phyloP scores from a whole-genome alignment of 2,329 filamentous ascomycete genomes.

The Xylariaceae sp. region DNA sequence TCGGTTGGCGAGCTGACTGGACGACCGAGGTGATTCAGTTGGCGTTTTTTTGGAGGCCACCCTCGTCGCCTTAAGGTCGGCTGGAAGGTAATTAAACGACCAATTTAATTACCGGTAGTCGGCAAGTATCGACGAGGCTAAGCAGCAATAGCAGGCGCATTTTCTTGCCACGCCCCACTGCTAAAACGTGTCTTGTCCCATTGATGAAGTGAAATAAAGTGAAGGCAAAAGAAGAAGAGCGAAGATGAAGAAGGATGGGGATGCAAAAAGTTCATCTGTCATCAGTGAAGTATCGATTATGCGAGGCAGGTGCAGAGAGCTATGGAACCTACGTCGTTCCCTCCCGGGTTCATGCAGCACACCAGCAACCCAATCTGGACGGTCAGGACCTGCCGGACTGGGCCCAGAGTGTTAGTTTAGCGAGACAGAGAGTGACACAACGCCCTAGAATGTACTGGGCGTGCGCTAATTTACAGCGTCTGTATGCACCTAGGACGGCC shows the following conservation, averaged over 20 bases:
- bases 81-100: neutral
- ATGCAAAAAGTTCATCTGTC: neutral
- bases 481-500: no score
- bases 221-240: neutral
- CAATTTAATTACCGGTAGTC: neutral
- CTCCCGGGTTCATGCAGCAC: neutral
- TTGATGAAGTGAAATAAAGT: neutral
- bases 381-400: neutral
- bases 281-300: neutral
- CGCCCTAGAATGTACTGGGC: neutral
- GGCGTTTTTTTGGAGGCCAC: no score
- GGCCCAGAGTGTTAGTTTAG: neutral
- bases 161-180: neutral
- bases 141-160: neutral
- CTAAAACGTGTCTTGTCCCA: neutral
- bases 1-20: conserved; percentile 11
- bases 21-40: conserved; percentile 14
- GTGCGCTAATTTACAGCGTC: neutral
- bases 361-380: neutral
- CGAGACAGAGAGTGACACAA: neutral
- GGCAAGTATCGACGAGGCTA: neutral
- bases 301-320: neutral
- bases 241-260: neutral
- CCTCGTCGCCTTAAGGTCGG: conserved; percentile 3
- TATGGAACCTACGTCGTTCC: neutral